phyloP scores from a whole-genome alignment of 1,284 basidiomycete genomes.

The Phaffia rhodozyma region DNA sequence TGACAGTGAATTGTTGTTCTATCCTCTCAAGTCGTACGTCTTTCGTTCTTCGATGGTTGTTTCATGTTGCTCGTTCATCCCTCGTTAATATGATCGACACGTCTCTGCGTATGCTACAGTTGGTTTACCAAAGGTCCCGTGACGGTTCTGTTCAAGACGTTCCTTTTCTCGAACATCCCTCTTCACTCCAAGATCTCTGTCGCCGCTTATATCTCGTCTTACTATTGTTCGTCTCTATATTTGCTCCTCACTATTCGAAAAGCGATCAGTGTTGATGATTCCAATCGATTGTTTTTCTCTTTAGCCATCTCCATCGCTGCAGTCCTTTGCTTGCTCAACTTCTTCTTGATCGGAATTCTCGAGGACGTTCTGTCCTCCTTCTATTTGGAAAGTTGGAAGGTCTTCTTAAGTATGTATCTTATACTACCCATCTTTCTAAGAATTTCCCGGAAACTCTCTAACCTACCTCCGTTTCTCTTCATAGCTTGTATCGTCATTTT shows the following conservation, averaged over 20 bases:
- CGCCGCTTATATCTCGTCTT: conserved; percentile 65
- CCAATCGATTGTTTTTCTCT: background rate
- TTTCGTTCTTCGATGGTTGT: conserved; percentile 37
- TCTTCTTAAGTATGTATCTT: conserved; percentile 34
- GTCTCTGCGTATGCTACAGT: conserved; percentile 37
- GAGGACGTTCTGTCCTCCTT: conserved; percentile 8
- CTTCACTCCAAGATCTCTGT: conserved; percentile 62
- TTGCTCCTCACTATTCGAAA: background rate
- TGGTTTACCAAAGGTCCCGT: conserved; percentile 66
- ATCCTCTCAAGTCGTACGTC: conserved; percentile 41
- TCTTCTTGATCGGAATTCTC: conserved; percentile 46
- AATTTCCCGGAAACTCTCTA: too few relatives aligned
- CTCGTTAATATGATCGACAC: conserved; percentile 34
- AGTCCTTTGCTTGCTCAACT: conserved; percentile 54
- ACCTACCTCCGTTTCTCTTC: too few relatives aligned
- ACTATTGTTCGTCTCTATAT: conserved; percentile 43
- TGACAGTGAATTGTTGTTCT: conserved; percentile 51
- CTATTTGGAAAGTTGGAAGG: conserved; percentile 25
- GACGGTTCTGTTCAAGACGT: conserved; percentile 60
- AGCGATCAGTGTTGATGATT: background rate
- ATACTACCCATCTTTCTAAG: too few relatives aligned
- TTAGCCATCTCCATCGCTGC: conserved; percentile 52
- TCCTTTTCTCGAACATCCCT: conserved; percentile 62
- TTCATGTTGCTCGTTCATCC: conserved; percentile 60
- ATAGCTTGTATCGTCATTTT: conserved; percentile 57